A percentile compares a stretch with the other conserved stretches of the same genome.
Evolutionary conservation across 2,329 filamentous ascomycete species (phyloP).

Genomic region (Drechslerella dactyloides): DNA sequence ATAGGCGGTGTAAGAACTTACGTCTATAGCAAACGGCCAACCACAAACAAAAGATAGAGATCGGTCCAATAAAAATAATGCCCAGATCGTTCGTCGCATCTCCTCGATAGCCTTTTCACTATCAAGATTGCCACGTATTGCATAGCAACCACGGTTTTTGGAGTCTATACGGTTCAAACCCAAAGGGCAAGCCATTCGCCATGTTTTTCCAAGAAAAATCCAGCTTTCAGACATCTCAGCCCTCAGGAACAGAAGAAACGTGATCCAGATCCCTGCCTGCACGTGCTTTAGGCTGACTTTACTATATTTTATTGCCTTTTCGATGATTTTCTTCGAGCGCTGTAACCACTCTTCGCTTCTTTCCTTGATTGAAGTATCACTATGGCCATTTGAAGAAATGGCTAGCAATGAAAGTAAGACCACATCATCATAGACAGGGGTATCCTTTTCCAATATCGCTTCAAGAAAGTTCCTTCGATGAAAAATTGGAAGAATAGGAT

Average conservation of each 20-base stretch:
- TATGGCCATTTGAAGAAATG: constrained; percentile 14
- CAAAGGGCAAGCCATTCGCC: constrained; percentile 27
- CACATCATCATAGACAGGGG: constrained; percentile 8
- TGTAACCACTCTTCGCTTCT: constrained; percentile 12
- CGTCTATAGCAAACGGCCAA: constrained; percentile 32
- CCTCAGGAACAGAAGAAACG: constrained; percentile 19
- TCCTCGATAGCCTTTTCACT: constrained; percentile 12
- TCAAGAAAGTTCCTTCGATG: constrained; percentile 18
- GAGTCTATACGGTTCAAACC: constrained; percentile 23
- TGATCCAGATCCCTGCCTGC: constrained; percentile 25
- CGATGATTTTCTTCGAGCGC: constrained; percentile 7
- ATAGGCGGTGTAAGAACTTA: background rate
- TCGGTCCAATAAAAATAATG: constrained; percentile 21
- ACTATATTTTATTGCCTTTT: constrained; percentile 17
- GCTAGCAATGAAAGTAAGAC: constrained; percentile 10
- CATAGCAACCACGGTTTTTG: constrained; percentile 12
- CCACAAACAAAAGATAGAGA: constrained; percentile 24
- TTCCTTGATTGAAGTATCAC: constrained; percentile 3
- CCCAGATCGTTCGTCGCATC: constrained; percentile 26
- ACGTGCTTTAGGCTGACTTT: constrained; percentile 10
- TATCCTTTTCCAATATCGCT: constrained; percentile 8
- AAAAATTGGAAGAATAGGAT: constrained; percentile 18
- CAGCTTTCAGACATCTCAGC: constrained; percentile 29
- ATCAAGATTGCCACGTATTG: background rate
- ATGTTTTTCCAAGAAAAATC: constrained; percentile 21